phyloP scores from a whole-genome alignment of 148 eudicot genomes.

The Gaultheria prostrata region DNA sequence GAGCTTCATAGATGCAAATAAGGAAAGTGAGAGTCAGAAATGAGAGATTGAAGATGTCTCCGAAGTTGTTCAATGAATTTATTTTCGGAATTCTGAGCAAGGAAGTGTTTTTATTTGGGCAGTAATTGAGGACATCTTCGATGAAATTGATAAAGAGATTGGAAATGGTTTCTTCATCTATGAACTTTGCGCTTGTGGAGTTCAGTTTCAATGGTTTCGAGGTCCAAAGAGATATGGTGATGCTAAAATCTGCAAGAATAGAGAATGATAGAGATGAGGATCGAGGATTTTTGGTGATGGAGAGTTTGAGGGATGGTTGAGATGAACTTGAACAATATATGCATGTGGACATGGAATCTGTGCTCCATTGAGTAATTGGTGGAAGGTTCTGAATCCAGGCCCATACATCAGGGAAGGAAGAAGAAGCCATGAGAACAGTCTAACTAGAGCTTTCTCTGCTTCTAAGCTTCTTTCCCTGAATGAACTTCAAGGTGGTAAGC shows the following conservation, averaged over 20 bases:
- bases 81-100: constrained; percentile 29
- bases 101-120: constrained; percentile 37
- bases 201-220: constrained; percentile 52
- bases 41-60: constrained; percentile 54
- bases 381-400: constrained; percentile 77
- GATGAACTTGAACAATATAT: constrained; percentile 56
- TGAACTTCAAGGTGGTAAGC: neutral
- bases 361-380: constrained; percentile 50
- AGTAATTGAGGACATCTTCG: constrained; percentile 65
- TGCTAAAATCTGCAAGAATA: constrained; percentile 50
- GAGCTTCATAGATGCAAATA: constrained; percentile 83
- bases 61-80: constrained; percentile 27
- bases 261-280: constrained; percentile 43
- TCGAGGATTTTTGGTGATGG: constrained; percentile 36
- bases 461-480: neutral
- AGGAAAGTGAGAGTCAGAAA: constrained; percentile 64
- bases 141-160: constrained; percentile 48
- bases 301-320: constrained; percentile 53
- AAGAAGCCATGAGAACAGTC: constrained; percentile 27
- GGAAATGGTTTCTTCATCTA: constrained; percentile 32
- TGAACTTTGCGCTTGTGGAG: constrained; percentile 18
- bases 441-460: constrained; percentile 2
- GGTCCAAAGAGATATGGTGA: constrained; percentile 64
- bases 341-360: constrained; percentile 40
- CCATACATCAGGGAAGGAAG: constrained; percentile 53